These are phyloP conservation scores for Martiniozyma abietophila DNA, from an alignment of 805 yeast species.

Conservation along the genomic window DNA sequence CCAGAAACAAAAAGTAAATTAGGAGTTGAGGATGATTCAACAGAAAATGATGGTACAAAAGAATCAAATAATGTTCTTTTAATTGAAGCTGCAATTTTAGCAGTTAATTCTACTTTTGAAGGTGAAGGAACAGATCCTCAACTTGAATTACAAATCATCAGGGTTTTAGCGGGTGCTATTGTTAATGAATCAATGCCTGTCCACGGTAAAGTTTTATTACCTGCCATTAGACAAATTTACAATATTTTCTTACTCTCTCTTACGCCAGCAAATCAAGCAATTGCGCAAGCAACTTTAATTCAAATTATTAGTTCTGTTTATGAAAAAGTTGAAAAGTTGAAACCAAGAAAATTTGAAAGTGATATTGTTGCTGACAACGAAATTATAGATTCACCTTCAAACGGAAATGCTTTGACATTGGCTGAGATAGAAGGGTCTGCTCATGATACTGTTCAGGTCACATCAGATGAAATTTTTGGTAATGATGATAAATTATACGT, in stretches of 20 bases:
- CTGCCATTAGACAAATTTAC: slow-evolving; percentile 89
- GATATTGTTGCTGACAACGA: neutral
- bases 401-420: slow-evolving; percentile 39
- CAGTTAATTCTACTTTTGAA: slow-evolving; percentile 75
- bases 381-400: neutral
- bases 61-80: slow-evolving; percentile 39
- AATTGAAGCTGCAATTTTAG: slow-evolving; percentile 76
- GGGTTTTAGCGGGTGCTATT: slow-evolving; percentile 85
- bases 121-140: slow-evolving; percentile 89
- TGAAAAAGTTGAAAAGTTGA: slow-evolving; percentile 41
- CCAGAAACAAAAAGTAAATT: no score
- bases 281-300: slow-evolving; percentile 91
- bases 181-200: slow-evolving; percentile 72
- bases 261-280: slow-evolving; percentile 75
- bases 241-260: slow-evolving; percentile 82
- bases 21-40: slow-evolving; percentile 15
- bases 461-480: slow-evolving; percentile 33
- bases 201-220: slow-evolving; percentile 81
- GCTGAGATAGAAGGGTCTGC: slow-evolving; percentile 46
- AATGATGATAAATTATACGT: slow-evolving; percentile 61
- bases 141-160: slow-evolving; percentile 85
- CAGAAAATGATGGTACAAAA: slow-evolving; percentile 34
- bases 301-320: slow-evolving; percentile 84
- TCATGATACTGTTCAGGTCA: slow-evolving; percentile 46
- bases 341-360: neutral